phyloP scores from a whole-genome alignment of 2,329 filamentous ascomycete species.

The Botrytis deweyae region DNA sequence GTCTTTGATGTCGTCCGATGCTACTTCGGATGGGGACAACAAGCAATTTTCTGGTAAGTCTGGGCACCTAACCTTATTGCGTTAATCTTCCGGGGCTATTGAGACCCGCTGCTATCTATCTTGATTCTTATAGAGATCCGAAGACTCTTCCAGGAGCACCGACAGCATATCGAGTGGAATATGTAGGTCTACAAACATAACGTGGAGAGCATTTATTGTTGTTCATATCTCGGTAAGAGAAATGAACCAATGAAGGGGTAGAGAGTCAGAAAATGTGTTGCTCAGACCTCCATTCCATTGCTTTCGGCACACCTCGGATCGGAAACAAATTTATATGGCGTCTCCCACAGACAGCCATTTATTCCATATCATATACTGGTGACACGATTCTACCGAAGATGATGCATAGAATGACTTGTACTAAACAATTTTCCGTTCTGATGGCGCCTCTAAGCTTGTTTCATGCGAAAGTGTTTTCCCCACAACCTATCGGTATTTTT shows the following conservation, averaged over 20 bases:
- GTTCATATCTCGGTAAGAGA: background rate
- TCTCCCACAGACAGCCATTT: background rate
- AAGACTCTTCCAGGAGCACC: background rate
- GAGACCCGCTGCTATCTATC: background rate
- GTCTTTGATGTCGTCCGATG: constrained; percentile 5
- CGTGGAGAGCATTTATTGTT: background rate
- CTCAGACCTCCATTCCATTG: background rate
- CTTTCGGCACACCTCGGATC: background rate
- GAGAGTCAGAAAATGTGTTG: background rate
- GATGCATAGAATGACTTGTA: background rate
- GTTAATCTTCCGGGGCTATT: background rate
- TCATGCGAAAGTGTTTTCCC: background rate
- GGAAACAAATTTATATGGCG: background rate
- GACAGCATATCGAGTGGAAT: background rate
- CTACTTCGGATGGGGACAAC: background rate
- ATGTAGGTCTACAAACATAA: background rate
- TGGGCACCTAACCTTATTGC: background rate
- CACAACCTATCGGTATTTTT: background rate
- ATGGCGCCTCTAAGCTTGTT: constrained; percentile 10
- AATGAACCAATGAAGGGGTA: background rate
- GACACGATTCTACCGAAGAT: background rate
- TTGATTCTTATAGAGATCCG: background rate
- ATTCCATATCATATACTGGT: background rate
- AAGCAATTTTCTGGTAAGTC: background rate
- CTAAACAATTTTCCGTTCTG: background rate